Evolutionary conservation across 1,284 basidiomycete genomes (phyloP).

Genomic region (Xerocomus tenax): DNA sequence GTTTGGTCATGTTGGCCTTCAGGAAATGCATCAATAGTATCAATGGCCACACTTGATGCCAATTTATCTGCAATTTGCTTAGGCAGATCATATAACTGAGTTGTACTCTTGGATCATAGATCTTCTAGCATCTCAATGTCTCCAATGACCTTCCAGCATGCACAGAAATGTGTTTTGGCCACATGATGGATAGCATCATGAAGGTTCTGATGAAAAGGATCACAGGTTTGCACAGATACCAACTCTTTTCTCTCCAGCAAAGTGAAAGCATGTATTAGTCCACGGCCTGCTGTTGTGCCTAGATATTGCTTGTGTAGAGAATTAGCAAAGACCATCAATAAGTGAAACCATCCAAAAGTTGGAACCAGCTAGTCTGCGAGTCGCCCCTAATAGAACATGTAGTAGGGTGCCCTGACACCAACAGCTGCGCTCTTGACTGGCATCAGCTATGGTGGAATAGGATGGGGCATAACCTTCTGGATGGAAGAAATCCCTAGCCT

Average conservation of each 20-base stretch:
- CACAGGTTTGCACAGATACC: not conserved
- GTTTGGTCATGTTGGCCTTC: slow-evolving; percentile 12
- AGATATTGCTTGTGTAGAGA: slow-evolving; percentile 21
- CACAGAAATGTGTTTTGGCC: slow-evolving; percentile 1
- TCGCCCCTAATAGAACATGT: not conserved
- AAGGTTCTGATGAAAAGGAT: slow-evolving; percentile 7
- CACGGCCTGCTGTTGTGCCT: slow-evolving; percentile 6
- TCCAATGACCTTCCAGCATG: slow-evolving; percentile 1
- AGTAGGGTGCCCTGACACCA: not conserved
- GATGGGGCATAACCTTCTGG: not conserved
- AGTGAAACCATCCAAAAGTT: slow-evolving; percentile 19
- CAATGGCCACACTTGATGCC: slow-evolving; percentile 1
- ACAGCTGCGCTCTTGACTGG: not conserved
- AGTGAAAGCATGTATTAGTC: slow-evolving; percentile 14
- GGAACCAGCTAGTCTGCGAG: slow-evolving; percentile 15
- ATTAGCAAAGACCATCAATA: slow-evolving; percentile 13
- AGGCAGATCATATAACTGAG: not conserved
- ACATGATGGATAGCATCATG: slow-evolving; percentile 8
- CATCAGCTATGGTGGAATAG: not conserved
- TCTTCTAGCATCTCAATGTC: not conserved
- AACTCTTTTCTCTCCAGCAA: slow-evolving; percentile 16
- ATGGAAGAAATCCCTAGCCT: not conserved
- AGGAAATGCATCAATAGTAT: not conserved
- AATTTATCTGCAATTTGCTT: not conserved
- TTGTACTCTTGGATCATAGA: not conserved